Evolutionary conservation across 257 asterid species (phyloP).

Genomic region (Mitragyna speciosa): DNA sequence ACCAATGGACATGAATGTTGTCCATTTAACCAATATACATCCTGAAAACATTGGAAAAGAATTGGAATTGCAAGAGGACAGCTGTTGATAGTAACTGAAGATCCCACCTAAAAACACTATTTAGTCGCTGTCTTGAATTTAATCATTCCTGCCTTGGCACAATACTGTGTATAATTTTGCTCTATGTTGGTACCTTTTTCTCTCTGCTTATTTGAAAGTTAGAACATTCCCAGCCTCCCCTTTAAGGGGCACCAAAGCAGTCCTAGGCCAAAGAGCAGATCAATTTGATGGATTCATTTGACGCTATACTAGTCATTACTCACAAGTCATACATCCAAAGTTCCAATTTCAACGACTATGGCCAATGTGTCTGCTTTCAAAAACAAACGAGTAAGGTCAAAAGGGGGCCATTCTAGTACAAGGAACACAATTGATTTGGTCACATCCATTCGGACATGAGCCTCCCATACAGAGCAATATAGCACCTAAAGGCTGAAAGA

Average conservation of each 20-base stretch:
- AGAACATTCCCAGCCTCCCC: not conserved
- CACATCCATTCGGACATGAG: not conserved
- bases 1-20: not conserved
- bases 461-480: not conserved
- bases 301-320: not conserved
- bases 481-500: conserved; percentile 6
- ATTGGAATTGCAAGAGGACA: not conserved
- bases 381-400: not conserved
- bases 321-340: not conserved
- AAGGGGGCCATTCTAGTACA: not conserved
- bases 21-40: not conserved
- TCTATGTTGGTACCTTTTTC: not conserved
- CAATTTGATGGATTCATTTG: not conserved
- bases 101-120: conserved; percentile 10
- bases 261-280: conserved; percentile 15
- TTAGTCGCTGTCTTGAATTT: not conserved
- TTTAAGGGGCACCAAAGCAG: conserved; percentile 6
- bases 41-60: not conserved
- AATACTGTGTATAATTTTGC: not conserved
- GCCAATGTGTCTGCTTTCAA: not conserved
- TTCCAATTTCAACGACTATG: conserved; percentile 1
- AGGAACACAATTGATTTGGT: not conserved
- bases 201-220: not conserved
- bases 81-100: conserved; percentile 5
- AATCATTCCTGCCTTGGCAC: not conserved